Base-by-base conservation (phyloP, 2,329 filamentous ascomycete species). In the Ceratocystis harringtonii region DNA sequence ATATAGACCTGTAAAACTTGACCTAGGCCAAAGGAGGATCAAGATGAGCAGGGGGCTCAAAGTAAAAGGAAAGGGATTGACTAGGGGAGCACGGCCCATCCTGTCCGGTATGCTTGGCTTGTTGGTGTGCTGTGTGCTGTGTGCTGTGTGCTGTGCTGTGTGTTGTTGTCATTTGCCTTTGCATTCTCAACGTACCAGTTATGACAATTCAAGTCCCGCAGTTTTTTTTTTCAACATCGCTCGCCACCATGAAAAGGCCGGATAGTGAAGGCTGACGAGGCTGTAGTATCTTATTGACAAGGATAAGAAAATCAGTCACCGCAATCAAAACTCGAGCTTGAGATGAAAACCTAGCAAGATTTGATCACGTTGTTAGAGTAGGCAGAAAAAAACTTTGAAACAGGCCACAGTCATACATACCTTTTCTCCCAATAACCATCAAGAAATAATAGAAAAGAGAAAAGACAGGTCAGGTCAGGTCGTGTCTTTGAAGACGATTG, bases 1-100 rank as follows among this genome's bases (percentile, higher is more conserved):
- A 58, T 67, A 65, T 67, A 67, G 63, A 60, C 61, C 62, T 50
- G 28, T 28, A 62, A 64, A 65, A 30, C 61, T 63, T 22, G 50
- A 45, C 45, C 58, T 48, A 62, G 55, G 48, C 48, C 50, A 36
- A 32, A 67, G 45, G 41, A 67, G 66, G 66, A 65, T 67, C 60
- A 60, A 41, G 50, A 48, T 36, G 28, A 41, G 60, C 63, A 67
- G 66, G 66, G 63, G 62, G 41, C 41, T 28, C 60, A 28, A 62
- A 52, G 28, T n/a, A 62, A 67, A 64, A 64, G 62, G 44, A 65
- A 55, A 63, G 50, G 50, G 55, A 58, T 58, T 30, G 10, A 36
- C 55, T 36, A 36, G 28, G 25, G 17, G 55, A 58, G 55, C 55
- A 58, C 55, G 28, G 55, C 55, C 55, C 28, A 58, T 36, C 55